Percentiles rank a stretch among this genome's conserved stretches.
phyloP scores from a whole-genome alignment of 2,329 filamentous ascomycete species.

The Exophiala sideris region DNA sequence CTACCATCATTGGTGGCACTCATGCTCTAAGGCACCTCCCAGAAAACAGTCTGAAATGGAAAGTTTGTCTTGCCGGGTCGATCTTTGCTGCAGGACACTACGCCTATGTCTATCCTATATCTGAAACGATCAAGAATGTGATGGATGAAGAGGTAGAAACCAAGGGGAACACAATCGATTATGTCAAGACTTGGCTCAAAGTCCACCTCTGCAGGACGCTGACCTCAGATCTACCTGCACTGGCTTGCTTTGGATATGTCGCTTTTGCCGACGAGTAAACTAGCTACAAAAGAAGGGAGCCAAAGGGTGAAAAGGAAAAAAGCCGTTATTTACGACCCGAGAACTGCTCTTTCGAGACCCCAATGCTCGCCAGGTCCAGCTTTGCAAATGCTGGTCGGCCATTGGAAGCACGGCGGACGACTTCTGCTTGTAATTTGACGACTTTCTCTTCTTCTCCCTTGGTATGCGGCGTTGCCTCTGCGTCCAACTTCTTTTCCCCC shows the following conservation, averaged over 20 bases:
- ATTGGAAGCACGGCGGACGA: constrained; percentile 6
- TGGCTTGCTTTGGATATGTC: constrained; percentile 13
- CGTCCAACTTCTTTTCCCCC: too few relatives aligned
- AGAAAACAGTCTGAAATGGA: constrained; percentile 8
- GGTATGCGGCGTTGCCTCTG: too few relatives aligned
- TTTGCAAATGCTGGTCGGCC: constrained; percentile 12
- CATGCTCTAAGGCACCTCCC: constrained; percentile 8
- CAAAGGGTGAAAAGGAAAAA: not conserved
- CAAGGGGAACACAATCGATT: constrained; percentile 9
- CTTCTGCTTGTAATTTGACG: constrained; percentile 6
- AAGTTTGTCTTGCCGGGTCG: constrained; percentile 10
- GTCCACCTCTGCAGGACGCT: constrained; percentile 16
- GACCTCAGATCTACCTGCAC: constrained; percentile 12
- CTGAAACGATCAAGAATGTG: constrained; percentile 6
- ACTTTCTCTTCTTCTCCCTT: not conserved
- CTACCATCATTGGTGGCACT: constrained; percentile 6
- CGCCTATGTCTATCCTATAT: constrained; percentile 7
- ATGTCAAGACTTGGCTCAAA: constrained; percentile 15
- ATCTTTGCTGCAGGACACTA: constrained; percentile 15
- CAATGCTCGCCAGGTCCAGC: constrained; percentile 15
- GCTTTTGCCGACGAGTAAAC: constrained; percentile 3
- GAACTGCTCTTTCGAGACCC: constrained; percentile 13
- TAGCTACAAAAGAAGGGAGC: not conserved
- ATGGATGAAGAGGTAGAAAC: constrained; percentile 21
- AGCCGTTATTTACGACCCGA: not conserved